Conservation (phyloP, 2,329 filamentous ascomycete species). For the Colletotrichum simmondsii region DNA sequence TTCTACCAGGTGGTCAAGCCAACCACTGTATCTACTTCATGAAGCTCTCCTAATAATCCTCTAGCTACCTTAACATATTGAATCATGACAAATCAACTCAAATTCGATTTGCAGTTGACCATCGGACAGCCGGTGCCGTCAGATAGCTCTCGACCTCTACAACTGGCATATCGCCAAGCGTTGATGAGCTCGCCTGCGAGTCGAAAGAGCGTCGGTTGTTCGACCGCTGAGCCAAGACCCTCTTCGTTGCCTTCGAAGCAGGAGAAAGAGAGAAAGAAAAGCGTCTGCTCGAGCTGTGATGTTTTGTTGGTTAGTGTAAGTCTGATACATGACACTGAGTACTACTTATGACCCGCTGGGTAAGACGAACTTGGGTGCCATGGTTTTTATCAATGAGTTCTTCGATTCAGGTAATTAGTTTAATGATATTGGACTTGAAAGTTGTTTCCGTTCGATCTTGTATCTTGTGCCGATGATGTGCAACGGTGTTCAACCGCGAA, state of each 20-base stretch:
- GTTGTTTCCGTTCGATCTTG: too few species aligned
- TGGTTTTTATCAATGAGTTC: background rate
- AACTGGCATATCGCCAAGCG: conserved; percentile 21
- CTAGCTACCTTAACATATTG: too few species aligned
- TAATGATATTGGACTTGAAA: too few species aligned
- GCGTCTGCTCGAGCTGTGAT: conserved; percentile 16
- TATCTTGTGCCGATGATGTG: background rate
- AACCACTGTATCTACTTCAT: too few species aligned
- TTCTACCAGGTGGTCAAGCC: too few species aligned
- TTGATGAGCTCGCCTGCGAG: conserved; percentile 25
- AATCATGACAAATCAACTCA: background rate
- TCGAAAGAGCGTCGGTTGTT: conserved; percentile 20
- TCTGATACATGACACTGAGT: too few species aligned
- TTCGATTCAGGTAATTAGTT: background rate
- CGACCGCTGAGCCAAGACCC: conserved; percentile 11
- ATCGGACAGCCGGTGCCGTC: conserved; percentile 18
- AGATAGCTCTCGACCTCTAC: conserved; percentile 23
- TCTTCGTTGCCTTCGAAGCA: conserved; percentile 19
- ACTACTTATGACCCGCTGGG: too few species aligned
- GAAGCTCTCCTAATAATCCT: too few species aligned
- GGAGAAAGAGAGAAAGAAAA: conserved; percentile 25
- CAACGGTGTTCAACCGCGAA: background rate
- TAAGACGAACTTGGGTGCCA: conserved; percentile 22
- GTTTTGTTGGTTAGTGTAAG: background rate
- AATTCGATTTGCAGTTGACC: conserved; percentile 23